These are phyloP conservation scores for Didymella glomerata DNA, from an alignment of 2,329 filamentous ascomycete genomes.

Conservation along the genomic window DNA sequence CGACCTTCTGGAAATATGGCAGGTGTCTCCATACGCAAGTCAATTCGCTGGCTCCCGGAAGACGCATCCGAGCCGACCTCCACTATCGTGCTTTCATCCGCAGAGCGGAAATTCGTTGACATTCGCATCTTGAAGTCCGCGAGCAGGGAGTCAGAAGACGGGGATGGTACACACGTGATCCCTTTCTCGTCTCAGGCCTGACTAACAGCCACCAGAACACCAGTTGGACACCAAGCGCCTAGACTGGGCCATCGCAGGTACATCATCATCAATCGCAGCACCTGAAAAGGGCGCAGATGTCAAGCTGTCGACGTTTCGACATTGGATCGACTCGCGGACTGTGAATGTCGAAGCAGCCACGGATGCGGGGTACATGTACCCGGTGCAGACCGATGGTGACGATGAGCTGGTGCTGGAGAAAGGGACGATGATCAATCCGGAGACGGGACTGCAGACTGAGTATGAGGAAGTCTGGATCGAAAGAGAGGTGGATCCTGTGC, in stretches of 20 bases:
- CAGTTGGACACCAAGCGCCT: not conserved
- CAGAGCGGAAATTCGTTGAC: not conserved
- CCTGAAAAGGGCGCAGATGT: not conserved
- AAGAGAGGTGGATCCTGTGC: not conserved
- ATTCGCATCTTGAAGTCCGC: not conserved
- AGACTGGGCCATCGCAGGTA: slow-evolving; percentile 4
- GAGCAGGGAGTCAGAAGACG: not conserved
- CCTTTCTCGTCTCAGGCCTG: not conserved
- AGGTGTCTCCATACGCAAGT: not conserved
- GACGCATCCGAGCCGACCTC: not conserved
- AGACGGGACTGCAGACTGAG: not conserved
- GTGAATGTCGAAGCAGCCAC: not conserved
- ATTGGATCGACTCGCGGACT: not conserved
- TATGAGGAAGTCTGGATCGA: slow-evolving; percentile 4
- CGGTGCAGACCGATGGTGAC: not conserved
- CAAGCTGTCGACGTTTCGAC: not conserved
- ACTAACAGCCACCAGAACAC: not conserved
- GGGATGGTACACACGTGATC: not conserved
- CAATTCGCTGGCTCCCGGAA: not conserved
- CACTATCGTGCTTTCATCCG: not conserved
- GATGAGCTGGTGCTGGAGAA: not conserved
- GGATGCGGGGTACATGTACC: not conserved
- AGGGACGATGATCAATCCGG: not conserved
- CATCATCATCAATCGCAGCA: not conserved
- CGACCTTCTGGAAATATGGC: not conserved